These are phyloP conservation scores for Yamadazyma diddensiae DNA, from an alignment of 1,139 yeast species.

Conservation along the genomic window DNA sequence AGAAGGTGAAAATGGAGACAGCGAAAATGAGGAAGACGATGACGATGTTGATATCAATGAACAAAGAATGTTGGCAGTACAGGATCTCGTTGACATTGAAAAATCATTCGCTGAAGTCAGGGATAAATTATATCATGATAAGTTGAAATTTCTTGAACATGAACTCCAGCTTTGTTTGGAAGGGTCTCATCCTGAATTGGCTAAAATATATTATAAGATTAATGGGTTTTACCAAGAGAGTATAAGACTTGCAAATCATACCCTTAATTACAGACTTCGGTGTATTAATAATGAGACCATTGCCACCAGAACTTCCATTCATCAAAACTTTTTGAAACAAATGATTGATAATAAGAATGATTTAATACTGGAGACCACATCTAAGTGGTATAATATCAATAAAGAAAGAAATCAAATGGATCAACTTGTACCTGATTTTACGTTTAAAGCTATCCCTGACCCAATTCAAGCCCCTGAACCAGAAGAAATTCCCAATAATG, in stretches of 20 bases:
- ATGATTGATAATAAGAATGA: slow-evolving; percentile 65
- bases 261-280: slow-evolving; percentile 67
- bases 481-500: not conserved
- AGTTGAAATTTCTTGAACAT: slow-evolving; percentile 68
- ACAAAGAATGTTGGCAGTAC: slow-evolving; percentile 61
- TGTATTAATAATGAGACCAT: slow-evolving; percentile 79
- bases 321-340: slow-evolving; percentile 77
- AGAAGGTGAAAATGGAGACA: slow-evolving; percentile 22
- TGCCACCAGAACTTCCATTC: slow-evolving; percentile 76
- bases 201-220: slow-evolving; percentile 66
- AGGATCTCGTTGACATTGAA: slow-evolving; percentile 73
- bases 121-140: slow-evolving; percentile 74
- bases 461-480: slow-evolving; percentile 10
- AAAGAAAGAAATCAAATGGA: slow-evolving; percentile 87
- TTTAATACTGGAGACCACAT: slow-evolving; percentile 72
- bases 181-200: slow-evolving; percentile 85
- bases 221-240: slow-evolving; percentile 69
- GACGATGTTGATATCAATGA: slow-evolving; percentile 46
- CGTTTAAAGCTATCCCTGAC: slow-evolving; percentile 34
- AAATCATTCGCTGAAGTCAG: slow-evolving; percentile 80
- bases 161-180: slow-evolving; percentile 84
- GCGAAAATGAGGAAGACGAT: slow-evolving; percentile 24
- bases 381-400: slow-evolving; percentile 89
- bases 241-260: slow-evolving; percentile 62
- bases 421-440: slow-evolving; percentile 51